Percentiles rank a stretch among this genome's conserved stretches.
These are phyloP conservation scores for Aspergillus sp. DNA, from an alignment of 2,329 filamentous ascomycete species.

Conservation along the genomic window DNA sequence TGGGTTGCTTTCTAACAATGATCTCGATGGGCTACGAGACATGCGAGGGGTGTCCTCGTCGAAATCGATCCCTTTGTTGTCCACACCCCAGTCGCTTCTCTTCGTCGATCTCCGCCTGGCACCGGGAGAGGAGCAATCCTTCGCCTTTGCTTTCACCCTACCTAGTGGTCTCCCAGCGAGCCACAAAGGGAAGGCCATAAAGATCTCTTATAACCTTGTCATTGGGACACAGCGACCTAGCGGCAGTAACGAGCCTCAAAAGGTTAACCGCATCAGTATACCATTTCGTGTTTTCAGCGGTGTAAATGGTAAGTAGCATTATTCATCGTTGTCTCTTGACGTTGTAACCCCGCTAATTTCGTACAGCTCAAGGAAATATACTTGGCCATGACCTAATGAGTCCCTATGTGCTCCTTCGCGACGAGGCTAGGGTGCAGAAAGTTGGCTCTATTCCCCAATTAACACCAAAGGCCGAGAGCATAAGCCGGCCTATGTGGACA, in stretches of 20 bases:
- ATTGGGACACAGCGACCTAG: constrained; percentile 88
- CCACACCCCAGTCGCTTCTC: constrained; percentile 89
- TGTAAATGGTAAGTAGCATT: constrained; percentile 65
- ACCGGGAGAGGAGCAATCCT: constrained; percentile 85
- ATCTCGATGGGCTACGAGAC: constrained; percentile 90
- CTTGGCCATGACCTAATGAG: constrained; percentile 92
- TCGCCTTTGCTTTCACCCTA: constrained; percentile 80
- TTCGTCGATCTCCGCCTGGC: constrained; percentile 89
- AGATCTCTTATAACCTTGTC: constrained; percentile 86
- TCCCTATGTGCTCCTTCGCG: constrained; percentile 84
- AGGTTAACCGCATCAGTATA: constrained; percentile 85
- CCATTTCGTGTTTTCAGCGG: constrained; percentile 92
- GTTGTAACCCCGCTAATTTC: constrained; percentile 19
- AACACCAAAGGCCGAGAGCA: constrained; percentile 40
- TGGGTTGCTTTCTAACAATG: constrained; percentile 79
- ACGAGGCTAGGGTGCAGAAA: constrained; percentile 69
- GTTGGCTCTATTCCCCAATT: constrained; percentile 41
- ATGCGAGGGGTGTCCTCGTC: constrained; percentile 87
- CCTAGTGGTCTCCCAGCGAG: constrained; percentile 88
- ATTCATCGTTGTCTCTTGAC: not conserved
- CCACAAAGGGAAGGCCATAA: constrained; percentile 88
- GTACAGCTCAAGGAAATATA: constrained; percentile 70
- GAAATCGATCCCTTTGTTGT: constrained; percentile 85
- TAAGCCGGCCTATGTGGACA: constrained; percentile 45
- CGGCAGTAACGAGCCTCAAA: constrained; percentile 70